Evolutionary conservation across 31 red algal species (phyloP).

Genomic region (Endocladia muricata): DNA sequence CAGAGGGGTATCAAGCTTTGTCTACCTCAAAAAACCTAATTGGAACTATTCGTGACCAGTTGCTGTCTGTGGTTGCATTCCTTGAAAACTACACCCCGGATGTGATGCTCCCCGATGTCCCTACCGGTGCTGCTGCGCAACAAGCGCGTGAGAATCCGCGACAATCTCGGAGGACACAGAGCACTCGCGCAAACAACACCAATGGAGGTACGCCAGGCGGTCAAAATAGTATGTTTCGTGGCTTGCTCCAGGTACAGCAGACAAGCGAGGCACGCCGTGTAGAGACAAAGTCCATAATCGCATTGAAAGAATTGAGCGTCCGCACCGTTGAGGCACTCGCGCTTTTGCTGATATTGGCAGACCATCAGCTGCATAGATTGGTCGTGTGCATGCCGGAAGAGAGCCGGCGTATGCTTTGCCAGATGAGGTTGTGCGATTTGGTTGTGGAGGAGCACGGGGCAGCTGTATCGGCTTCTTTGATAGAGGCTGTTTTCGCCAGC

Average conservation of each 20-base stretch:
- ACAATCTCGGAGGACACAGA: background rate
- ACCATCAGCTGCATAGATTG: constrained; percentile 80
- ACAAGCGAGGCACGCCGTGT: constrained; percentile 43
- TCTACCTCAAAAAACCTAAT: constrained; percentile 23
- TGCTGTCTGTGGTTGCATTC: constrained; percentile 40
- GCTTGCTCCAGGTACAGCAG: constrained; percentile 17
- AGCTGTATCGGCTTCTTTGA: constrained; percentile 49
- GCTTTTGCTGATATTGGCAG: constrained; percentile 59
- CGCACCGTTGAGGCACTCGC: constrained; percentile 63
- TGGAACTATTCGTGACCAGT: constrained; percentile 15
- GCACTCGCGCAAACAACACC: background rate
- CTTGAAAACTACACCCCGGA: constrained; percentile 50
- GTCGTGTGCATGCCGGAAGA: constrained; percentile 42
- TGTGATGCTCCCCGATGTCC: background rate
- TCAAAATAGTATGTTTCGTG: constrained; percentile 6
- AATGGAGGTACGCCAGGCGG: background rate
- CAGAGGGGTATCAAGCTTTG: constrained; percentile 34
- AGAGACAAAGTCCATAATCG: constrained; percentile 34
- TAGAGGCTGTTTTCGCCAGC: constrained; percentile 73
- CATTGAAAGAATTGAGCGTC: constrained; percentile 31
- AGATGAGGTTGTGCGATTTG: constrained; percentile 68
- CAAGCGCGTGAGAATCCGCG: background rate
- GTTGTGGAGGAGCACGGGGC: constrained; percentile 33
- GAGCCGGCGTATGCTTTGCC: constrained; percentile 24
- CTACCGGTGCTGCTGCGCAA: background rate